These are phyloP conservation scores for Fraxinus albicans DNA, from an alignment of 305 asterid species.

Conservation along the genomic window DNA sequence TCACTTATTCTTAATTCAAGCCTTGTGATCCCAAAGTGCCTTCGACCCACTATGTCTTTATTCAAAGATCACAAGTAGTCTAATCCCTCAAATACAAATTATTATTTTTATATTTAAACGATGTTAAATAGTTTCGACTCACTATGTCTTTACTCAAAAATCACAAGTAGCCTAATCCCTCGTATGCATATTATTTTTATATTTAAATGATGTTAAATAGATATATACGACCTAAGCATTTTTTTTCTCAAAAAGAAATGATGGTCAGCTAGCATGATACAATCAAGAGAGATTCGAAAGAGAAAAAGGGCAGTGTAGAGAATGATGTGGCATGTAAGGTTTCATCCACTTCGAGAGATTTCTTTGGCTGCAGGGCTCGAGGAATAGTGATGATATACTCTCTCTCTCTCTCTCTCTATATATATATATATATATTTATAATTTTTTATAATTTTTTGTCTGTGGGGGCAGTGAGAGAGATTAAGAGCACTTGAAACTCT, in stretches of 20 bases:
- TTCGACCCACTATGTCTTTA: too few relatives aligned
- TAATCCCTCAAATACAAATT: too few relatives aligned
- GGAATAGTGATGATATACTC: conserved; percentile 36
- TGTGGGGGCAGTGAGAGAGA: conserved; percentile 32
- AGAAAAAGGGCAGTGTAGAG: conserved; percentile 28
- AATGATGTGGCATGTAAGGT: conserved; percentile 58
- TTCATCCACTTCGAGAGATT: conserved; percentile 37
- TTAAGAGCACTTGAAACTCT: conserved; percentile 32
- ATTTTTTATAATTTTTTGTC: not conserved
- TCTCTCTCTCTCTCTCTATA: too few relatives aligned
- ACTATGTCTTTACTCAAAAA: not conserved
- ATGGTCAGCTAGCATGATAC: conserved; percentile 47
- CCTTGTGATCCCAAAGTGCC: too few relatives aligned
- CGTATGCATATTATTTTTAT: too few relatives aligned
- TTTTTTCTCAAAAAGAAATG: conserved; percentile 18
- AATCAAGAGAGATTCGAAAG: conserved; percentile 33
- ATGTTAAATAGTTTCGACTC: not conserved
- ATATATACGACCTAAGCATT: too few relatives aligned
- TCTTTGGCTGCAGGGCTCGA: conserved; percentile 46
- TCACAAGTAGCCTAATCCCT: too few relatives aligned
- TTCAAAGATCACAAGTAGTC: too few relatives aligned
- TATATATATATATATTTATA: too few relatives aligned
- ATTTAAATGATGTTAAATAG: too few relatives aligned
- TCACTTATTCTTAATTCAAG: too few relatives aligned
- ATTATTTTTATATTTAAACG: too few relatives aligned